A percentile compares a stretch with the other conserved stretches of the same genome.
Conservation (phyloP, 169 alveolate genomes). For the Perkinsus marinus region DNA sequence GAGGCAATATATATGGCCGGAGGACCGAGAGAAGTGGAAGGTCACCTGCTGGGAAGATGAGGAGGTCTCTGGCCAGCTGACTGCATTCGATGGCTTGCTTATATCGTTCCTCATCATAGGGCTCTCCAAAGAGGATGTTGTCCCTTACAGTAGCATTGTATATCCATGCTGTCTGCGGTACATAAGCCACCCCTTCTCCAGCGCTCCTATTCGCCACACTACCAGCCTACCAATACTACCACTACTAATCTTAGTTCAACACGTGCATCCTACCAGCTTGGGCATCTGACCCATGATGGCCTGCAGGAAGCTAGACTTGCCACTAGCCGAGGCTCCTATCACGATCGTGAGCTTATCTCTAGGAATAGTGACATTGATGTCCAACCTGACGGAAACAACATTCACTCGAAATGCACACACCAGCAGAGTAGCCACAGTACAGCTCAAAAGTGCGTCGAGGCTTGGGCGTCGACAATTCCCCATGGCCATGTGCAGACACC, state of each 20-base stretch:
- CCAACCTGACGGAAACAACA: background rate
- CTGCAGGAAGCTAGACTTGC: background rate
- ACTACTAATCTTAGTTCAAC: background rate
- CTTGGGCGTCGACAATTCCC: background rate
- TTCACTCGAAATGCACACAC: background rate
- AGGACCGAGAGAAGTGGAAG: background rate
- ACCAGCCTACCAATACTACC: background rate
- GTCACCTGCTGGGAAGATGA: conserved; percentile 50
- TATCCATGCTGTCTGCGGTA: conserved; percentile 61
- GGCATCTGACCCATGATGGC: background rate
- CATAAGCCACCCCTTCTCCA: conserved; percentile 37
- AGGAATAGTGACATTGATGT: background rate
- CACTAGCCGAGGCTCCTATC: background rate
- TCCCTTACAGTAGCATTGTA: conserved; percentile 54
- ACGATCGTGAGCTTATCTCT: background rate
- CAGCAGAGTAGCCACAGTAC: background rate
- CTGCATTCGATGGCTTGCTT: conserved; percentile 29
- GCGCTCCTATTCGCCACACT: background rate
- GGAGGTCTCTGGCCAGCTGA: conserved; percentile 42
- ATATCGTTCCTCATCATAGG: conserved; percentile 38
- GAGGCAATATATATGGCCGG: background rate
- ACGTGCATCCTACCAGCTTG: background rate
- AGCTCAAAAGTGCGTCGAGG: background rate
- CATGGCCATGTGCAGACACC: background rate
- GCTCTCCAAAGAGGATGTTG: conserved; percentile 69